These are phyloP conservation scores for Suillus plorans DNA, from an alignment of 768 basidiomycete species.

Conservation along the genomic window DNA sequence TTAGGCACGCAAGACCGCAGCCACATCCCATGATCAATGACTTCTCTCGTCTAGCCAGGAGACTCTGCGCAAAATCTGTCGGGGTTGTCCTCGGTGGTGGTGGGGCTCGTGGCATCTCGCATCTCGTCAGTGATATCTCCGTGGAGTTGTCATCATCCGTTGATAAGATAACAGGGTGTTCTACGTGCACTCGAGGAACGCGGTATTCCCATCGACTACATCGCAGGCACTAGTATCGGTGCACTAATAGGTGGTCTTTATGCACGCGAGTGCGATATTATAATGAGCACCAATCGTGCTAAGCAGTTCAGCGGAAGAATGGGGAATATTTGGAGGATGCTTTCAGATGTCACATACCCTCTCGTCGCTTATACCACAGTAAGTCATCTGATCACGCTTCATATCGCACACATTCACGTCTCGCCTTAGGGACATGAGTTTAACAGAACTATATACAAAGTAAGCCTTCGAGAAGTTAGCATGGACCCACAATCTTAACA, in stretches of 20 bases:
- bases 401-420: constrained; percentile 4
- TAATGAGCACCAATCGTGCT: constrained; percentile 79
- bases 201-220: constrained; percentile 91
- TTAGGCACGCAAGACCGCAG: constrained; percentile 64
- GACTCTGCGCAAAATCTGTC: constrained; percentile 90
- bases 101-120: constrained; percentile 88
- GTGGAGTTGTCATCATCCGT: neutral
- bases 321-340: constrained; percentile 91
- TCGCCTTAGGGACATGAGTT: constrained; percentile 83
- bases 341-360: constrained; percentile 88
- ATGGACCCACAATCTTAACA: constrained; percentile 11
- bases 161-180: constrained; percentile 61
- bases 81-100: constrained; percentile 96
- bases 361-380: constrained; percentile 77
- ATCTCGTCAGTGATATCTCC: constrained; percentile 48
- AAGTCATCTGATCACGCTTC: constrained; percentile 17
- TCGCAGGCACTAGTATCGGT: constrained; percentile 93
- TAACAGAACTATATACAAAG: constrained; percentile 93
- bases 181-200: constrained; percentile 90
- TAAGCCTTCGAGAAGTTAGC: constrained; percentile 19
- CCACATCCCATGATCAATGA: constrained; percentile 85
- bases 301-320: constrained; percentile 92
- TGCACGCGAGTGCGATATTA: constrained; percentile 89
- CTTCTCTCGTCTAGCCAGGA: constrained; percentile 86
- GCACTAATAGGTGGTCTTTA: constrained; percentile 92